Conservation (phyloP, 2,329 filamentous ascomycete species). For the Calycina marina region DNA sequence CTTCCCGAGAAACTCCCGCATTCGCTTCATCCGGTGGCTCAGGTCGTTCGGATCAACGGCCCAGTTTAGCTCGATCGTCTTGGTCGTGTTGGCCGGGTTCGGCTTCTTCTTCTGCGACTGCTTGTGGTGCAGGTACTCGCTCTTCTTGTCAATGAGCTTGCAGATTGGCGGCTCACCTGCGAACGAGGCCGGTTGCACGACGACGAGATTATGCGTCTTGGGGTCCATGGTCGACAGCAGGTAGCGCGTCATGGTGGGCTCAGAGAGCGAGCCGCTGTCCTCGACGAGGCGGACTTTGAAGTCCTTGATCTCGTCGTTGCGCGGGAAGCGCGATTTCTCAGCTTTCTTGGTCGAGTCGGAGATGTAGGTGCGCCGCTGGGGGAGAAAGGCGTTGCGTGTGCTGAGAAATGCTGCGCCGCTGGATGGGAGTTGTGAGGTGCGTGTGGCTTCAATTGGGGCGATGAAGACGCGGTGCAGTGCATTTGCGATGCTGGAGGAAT, state of each 20-base stretch:
- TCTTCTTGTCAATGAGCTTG: constrained; percentile 49
- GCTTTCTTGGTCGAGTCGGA: constrained; percentile 3
- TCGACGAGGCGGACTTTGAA: constrained; percentile 30
- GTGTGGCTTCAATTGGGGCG: constrained; percentile 22
- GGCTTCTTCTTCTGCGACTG: constrained; percentile 25
- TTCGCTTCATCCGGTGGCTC: constrained; percentile 50
- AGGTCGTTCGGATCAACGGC: constrained; percentile 66
- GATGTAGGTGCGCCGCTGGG: constrained; percentile 6
- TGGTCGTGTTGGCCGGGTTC: constrained; percentile 31
- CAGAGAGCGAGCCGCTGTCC: constrained; percentile 21
- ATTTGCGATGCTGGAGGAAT: constrained; percentile 28
- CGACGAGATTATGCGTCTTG: constrained; percentile 33
- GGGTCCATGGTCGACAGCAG: constrained; percentile 33
- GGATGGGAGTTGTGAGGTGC: constrained; percentile 7
- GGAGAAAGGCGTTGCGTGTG: no score
- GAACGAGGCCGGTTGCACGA: constrained; percentile 26
- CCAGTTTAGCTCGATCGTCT: constrained; percentile 87
- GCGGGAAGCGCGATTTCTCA: constrained; percentile 23
- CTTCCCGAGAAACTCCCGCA: constrained; percentile 55
- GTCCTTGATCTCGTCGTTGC: constrained; percentile 33
- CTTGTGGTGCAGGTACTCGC: constrained; percentile 31
- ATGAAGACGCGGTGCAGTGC: constrained; percentile 34
- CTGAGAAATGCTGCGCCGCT: constrained; percentile 13
- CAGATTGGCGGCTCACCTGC: constrained; percentile 42
- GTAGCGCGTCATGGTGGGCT: constrained; percentile 19